Conservation (phyloP, 495 filamentous ascomycete species). For the Oleoguttula mirabilis region DNA sequence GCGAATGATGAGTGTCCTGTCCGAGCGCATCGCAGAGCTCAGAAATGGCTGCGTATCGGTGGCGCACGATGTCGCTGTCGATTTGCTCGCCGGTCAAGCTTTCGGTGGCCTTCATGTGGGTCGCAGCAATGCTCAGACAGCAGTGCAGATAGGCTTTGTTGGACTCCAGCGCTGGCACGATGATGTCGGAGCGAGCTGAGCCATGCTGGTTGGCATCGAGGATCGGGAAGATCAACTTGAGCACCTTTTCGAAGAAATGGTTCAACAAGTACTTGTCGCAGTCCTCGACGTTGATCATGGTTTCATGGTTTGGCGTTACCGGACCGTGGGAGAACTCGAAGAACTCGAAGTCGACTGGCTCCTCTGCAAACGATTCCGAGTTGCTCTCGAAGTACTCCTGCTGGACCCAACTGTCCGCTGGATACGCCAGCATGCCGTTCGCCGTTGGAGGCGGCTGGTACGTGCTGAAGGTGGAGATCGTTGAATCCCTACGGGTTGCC, state of each 20-base stretch:
- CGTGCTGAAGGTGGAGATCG: slow-evolving; percentile 76
- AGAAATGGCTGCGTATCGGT: slow-evolving; percentile 79
- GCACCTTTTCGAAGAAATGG: slow-evolving; percentile 81
- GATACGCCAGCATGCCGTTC: slow-evolving; percentile 52
- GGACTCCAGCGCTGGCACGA: slow-evolving; percentile 71
- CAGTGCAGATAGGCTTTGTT: slow-evolving; percentile 94
- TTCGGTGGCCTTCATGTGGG: slow-evolving; percentile 76
- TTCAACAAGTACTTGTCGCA: slow-evolving; percentile 75
- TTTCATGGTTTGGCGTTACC: slow-evolving; percentile 42
- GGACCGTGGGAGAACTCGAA: slow-evolving; percentile 60
- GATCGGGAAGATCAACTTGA: slow-evolving; percentile 82
- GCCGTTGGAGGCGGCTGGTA: slow-evolving; percentile 62
- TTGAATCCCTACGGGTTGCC: slow-evolving; percentile 68
- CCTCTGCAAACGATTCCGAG: slow-evolving; percentile 50
- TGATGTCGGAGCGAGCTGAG: slow-evolving; percentile 59
- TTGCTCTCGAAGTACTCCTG: slow-evolving; percentile 56
- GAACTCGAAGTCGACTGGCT: slow-evolving; percentile 58
- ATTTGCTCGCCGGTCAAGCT: slow-evolving; percentile 59
- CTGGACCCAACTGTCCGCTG: slow-evolving; percentile 58
- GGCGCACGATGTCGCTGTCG: slow-evolving; percentile 86
- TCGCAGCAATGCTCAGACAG: slow-evolving; percentile 89
- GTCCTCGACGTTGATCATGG: slow-evolving; percentile 77
- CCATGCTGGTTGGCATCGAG: slow-evolving; percentile 79
- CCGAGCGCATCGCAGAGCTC: slow-evolving; percentile 75
- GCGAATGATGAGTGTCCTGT: slow-evolving; percentile 64